Percentiles rank a stretch among this genome's conserved stretches.
Conservation (phyloP, 805 yeast genomes). For the Wickerhamiella kurtzmanii region DNA sequence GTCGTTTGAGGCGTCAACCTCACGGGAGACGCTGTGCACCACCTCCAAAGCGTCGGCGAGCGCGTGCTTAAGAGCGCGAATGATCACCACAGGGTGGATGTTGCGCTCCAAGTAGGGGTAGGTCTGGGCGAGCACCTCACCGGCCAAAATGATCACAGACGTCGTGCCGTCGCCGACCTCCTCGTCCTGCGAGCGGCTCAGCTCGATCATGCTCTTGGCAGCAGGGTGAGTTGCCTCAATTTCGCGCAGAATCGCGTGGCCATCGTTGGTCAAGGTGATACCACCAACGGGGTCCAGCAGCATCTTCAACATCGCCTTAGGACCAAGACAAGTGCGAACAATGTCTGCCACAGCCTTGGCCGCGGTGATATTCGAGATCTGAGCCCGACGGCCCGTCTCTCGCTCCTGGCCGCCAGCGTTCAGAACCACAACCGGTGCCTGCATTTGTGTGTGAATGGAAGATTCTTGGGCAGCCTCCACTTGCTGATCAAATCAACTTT, state of each 20-base stretch:
- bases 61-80: slow-evolving; percentile 86
- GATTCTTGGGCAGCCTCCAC: background rate
- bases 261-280: slow-evolving; percentile 91
- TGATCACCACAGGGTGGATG: slow-evolving; percentile 92
- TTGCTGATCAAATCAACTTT: background rate
- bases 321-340: slow-evolving; percentile 95
- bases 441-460: slow-evolving; percentile 34
- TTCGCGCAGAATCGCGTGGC: slow-evolving; percentile 94
- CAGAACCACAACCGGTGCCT: slow-evolving; percentile 74
- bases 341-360: slow-evolving; percentile 99
- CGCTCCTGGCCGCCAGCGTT: slow-evolving; percentile 78
- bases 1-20: slow-evolving; percentile 75
- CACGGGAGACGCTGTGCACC: slow-evolving; percentile 67
- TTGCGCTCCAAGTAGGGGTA: slow-evolving; percentile 85
- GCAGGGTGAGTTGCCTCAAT: slow-evolving; percentile 95
- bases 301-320: slow-evolving; percentile 98
- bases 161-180: slow-evolving; percentile 99
- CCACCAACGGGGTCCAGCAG: slow-evolving; percentile 90
- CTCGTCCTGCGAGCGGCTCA: slow-evolving; percentile 94
- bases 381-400: slow-evolving; percentile 95
- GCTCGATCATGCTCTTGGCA: slow-evolving; percentile 95
- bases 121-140: slow-evolving; percentile 90
- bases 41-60: slow-evolving; percentile 79
- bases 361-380: slow-evolving; percentile 90
- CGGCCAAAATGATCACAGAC: slow-evolving; percentile 90